These are phyloP conservation scores for Leishmania turanica DNA, from an alignment of 208 protist genomes.

Conservation along the genomic window DNA sequence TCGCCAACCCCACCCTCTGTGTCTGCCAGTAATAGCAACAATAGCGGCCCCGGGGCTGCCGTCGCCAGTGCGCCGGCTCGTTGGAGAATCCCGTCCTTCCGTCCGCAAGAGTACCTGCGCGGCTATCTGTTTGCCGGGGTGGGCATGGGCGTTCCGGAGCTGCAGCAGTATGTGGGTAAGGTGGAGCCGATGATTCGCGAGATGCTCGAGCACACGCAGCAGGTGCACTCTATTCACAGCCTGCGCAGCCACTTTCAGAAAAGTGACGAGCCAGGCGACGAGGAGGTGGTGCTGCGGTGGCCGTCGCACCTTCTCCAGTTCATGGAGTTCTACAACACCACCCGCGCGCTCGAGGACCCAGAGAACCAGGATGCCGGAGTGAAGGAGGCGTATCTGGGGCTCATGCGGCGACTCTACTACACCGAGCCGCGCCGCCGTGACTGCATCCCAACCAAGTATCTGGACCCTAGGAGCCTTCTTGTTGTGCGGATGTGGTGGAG, in stretches of 20 bases:
- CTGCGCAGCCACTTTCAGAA: slow-evolving; percentile 70
- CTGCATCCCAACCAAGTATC: slow-evolving; percentile 60
- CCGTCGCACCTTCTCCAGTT: slow-evolving; percentile 89
- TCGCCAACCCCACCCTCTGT: neutral
- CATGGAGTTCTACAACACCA: slow-evolving; percentile 88
- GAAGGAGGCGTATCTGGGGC: slow-evolving; percentile 57
- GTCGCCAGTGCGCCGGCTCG: slow-evolving; percentile 17
- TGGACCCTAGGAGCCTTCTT: slow-evolving; percentile 49
- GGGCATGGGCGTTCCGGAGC: slow-evolving; percentile 78
- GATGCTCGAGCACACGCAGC: slow-evolving; percentile 88
- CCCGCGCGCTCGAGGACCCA: slow-evolving; percentile 66
- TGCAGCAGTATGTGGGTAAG: slow-evolving; percentile 87
- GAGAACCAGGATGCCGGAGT: slow-evolving; percentile 59
- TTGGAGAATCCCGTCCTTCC: slow-evolving; percentile 66
- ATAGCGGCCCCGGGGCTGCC: neutral
- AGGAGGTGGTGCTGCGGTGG: slow-evolving; percentile 77
- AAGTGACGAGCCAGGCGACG: slow-evolving; percentile 52
- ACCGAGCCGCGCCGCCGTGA: slow-evolving; percentile 51
- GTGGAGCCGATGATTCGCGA: slow-evolving; percentile 88
- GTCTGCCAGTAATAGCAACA: neutral
- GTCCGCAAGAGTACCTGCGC: slow-evolving; percentile 77
- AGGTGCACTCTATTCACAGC: slow-evolving; percentile 83
- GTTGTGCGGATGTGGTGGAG: slow-evolving; percentile 62
- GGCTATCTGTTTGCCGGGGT: slow-evolving; percentile 71
- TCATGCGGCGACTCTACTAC: slow-evolving; percentile 65